Base-by-base conservation (phyloP, 2,329 filamentous ascomycete species). In the Fusarium sp. region DNA sequence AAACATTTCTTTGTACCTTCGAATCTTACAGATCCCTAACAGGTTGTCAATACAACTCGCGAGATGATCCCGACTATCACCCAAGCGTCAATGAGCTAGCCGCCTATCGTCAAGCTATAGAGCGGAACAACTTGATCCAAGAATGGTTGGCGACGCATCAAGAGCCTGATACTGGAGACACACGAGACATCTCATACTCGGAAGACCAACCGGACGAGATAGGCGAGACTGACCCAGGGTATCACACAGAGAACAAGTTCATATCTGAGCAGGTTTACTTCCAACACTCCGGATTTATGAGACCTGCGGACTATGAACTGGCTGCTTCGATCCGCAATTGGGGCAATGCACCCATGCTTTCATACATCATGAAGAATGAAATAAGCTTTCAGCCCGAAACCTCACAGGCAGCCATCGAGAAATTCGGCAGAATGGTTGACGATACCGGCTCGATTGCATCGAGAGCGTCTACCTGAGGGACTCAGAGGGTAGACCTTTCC, bases 391-490 rank as follows among this genome's bases (percentile, higher is more conserved):
- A 58, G n/a, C 56, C 56, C 17, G 22, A 31, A 10, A 14, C 36
- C 15, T 57, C 54, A 5, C 36, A 47, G 14, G 57, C 42, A 10
- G 42, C 57, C 15, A 88, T 88, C 11, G 80, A 80, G 36, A 80
- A 73, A 39, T 88, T 84, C 60, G 78, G 85, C 65, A 79, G 78
- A 8, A 80, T 85, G 79, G 84, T 80, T 58, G 80, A 80, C 21
- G 86, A 88, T 65, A 88, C 82, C 50, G 83, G 83, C 17, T 90
- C 88, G 0, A 80, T 89, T 17, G 76, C 88, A 10, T 90, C 88
- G 2, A 81, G 86, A 59, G 85, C 88, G 13, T 89, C 90, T 19
- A 92, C 90, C 1, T 88, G 91, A 83, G 91, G 91, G 9, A 92
- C 91, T 36, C 34, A 36, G 34, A 36, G 34, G 14, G 14, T 36